Base-by-base conservation (phyloP, 2,329 filamentous ascomycete species). In the Chaetomiaceae sp. region DNA sequence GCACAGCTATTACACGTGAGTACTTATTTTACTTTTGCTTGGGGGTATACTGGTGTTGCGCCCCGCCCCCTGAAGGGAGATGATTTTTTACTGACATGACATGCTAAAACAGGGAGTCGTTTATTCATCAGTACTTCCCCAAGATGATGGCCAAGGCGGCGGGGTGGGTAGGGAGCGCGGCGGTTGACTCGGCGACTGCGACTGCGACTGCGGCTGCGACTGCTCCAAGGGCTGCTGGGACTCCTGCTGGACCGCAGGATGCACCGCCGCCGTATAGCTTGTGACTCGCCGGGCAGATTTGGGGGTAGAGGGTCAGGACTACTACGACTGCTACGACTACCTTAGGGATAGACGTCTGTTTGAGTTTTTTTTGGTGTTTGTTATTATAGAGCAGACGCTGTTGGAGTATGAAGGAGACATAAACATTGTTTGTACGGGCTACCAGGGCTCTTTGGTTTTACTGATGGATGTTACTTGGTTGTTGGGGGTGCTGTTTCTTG, bases 1-100 rank as follows among this genome's bases (percentile, higher is more conserved):
- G 48, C 89, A 95, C 68, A 87, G 84, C 62, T 95, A 85, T 65
- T 95, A 93, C 64, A 92, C 85, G 71, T 83, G 70, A 68, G 78
- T 72, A 17, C 10, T 46, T 3, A 16, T 35, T 30, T 21, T n/a
- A 42, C 16, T 49, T 37, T 44, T 23, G 27, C 38, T 21, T 45
- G n/a, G 35, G n/a, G 25, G 47, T 13, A 6, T 17, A 23, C 13
- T 19, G 10, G 19, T n/a, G n/a, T n/a, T n/a, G n/a, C n/a, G n/a
- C n/a, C 25, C 25, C 25, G 6, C 25, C 25, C 25, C 25, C 25
- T 33, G 30, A 33, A 2, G 10, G 30, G 31, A 33, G 31, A 40
- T 51, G 21, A 55, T 38, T n/a, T 3, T n/a, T n/a, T n/a, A n/a
- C n/a, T n/a, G 51, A 62, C 6, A 6, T 64, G 48, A 42, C 38